Evolutionary conservation across 139 green algal species (phyloP), one percentile per base, ranked within the genome.

Genomic region (Volvox africanus): DNA sequence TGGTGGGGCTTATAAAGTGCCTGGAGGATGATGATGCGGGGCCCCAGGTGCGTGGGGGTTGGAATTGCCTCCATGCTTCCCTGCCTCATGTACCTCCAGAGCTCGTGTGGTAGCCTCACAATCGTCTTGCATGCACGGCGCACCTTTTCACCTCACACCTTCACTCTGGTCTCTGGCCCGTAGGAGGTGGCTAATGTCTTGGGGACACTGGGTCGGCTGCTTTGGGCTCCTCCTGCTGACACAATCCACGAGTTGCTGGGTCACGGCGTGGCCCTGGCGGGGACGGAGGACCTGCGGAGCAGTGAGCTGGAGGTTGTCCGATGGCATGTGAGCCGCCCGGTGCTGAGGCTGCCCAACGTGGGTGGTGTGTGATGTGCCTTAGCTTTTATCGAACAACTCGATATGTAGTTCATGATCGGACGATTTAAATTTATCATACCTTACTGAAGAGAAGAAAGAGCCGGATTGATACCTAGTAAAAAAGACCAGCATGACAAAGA

Each of bases 171-270:
- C 44, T 55, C 61, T 33, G 18, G 18, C 61, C 76, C 55, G 61
- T 75, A 91, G 87, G 87, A 91, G 75, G 32, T 86, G 33, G 87
- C 87, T 55, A 91, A 91, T 62, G 87, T 86, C 61, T 91, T 75
- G 87, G 86, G 87, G 87, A 30, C 87, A 22, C 76, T 91, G 76
- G 87, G 87, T 6, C 76, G 87, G 22, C 87, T 91, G 33, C 86
- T 69, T n/a, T 90, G 86, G 86, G 86, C 71, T 18, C 86, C 86
- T 0, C 11, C 86, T 6, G 17, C 86, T 2, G 86, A 90, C 17
- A 30, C 55, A 18, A 44, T 24, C 22, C 17, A 24, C 11, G 30
- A 76, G 44, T 75, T 90, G 86, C 69, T 90, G 50, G 1, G 2
- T n/a, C 86, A 69, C n/a, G 30, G 16, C 21, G 30, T 90, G 86